A percentile compares a stretch with the other conserved stretches of the same genome.
These are phyloP conservation scores for Dipodascus albidus DNA, from an alignment of 805 yeast species.

Conservation along the genomic window DNA sequence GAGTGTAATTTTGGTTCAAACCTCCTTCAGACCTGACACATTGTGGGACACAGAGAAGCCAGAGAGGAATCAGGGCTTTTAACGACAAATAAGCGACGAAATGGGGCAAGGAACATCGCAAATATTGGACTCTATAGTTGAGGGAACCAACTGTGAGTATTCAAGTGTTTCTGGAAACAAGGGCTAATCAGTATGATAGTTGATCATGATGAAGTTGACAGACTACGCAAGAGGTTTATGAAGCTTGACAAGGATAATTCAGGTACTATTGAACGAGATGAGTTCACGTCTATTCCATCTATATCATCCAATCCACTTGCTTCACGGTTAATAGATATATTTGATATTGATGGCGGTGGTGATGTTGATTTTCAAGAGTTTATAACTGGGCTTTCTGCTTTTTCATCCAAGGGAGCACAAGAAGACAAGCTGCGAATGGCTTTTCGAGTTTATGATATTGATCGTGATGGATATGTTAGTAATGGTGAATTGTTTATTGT, in stretches of 20 bases:
- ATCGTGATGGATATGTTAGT: constrained; percentile 87
- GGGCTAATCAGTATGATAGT: constrained; percentile 27
- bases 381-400: constrained; percentile 74
- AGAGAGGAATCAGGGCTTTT: no score
- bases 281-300: constrained; percentile 87
- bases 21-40: no score
- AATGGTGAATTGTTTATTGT: constrained; percentile 92
- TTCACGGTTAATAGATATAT: constrained; percentile 79
- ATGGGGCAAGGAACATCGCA: constrained; percentile 18
- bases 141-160: constrained; percentile 21
- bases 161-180: background rate
- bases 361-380: constrained; percentile 94
- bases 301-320: constrained; percentile 86
- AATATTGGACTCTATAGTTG: constrained; percentile 19
- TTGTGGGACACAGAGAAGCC: no score
- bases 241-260: constrained; percentile 87
- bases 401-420: constrained; percentile 70
- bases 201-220: constrained; percentile 82
- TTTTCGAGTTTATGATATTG: constrained; percentile 90
- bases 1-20: no score
- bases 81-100: no score
- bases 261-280: constrained; percentile 84
- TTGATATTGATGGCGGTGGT: constrained; percentile 88
- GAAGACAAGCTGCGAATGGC: constrained; percentile 82
- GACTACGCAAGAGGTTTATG: constrained; percentile 87